Evolutionary conservation across 2,329 filamentous ascomycete species (phyloP), one percentile per base, ranked within the genome.

Genomic region (Xenosphaeropsis pyriputrescens): DNA sequence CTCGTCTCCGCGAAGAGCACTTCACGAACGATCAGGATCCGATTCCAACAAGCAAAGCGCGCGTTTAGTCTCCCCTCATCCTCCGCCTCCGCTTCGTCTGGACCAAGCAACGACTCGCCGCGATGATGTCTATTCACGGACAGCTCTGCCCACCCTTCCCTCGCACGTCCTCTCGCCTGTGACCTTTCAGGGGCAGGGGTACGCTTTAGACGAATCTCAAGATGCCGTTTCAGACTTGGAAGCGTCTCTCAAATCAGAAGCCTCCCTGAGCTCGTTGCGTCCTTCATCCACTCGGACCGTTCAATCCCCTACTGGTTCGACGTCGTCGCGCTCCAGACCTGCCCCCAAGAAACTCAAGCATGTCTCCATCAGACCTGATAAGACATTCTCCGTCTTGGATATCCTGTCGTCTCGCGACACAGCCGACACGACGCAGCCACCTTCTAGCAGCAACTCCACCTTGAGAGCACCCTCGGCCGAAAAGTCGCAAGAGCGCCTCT

Each of bases 321-420:
- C 19, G 5, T 38, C 39, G 6, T 39, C 39, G 29, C 32, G 36
- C 29, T 29, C 29, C 29, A 37, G 29, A 32, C 35, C 36, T 17
- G 16, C 18, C 31, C 30, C 37, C 6, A 33, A 29, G 32, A 39
- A 36, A 32, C 32, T 19, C 32, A 42, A 40, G 37, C 40, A 42
- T 32, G 40, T 42, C 33, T 18, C 19, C 18, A 38, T 42, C 29
- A 29, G 38, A 32, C 38, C 40, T 32, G 40, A 42, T 33, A 42
- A 42, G 34, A 42, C 40, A 18, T 42, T 42, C 15, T 40, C 33
- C 29, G 40, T 42, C 30, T 36, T 42, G 35, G 35, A 30, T 36
- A 13, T 29, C 14, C 18, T 29, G 16, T 14, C 18, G 18, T 18
- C 33, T 14, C 15, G 33, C 13, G 33, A 19, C 15, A 18, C 15